Evolutionary conservation across 352 stramenopile genomes (phyloP).

Genomic region (Phytophthora tubulina): DNA sequence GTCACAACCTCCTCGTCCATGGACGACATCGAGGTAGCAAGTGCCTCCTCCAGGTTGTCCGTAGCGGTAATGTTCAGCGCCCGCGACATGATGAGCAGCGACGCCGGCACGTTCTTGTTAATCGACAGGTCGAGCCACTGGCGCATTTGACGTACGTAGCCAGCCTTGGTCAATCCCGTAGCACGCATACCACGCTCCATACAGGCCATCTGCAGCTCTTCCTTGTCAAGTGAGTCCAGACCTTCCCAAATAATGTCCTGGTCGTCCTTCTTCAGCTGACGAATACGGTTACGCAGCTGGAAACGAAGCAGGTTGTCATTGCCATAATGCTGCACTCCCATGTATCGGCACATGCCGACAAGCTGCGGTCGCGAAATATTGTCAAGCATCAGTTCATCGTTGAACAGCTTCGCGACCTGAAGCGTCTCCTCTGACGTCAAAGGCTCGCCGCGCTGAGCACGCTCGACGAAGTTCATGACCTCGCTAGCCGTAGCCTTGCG

Average conservation of each 20-base stretch:
- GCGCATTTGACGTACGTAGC: constrained; percentile 95
- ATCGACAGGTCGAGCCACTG: constrained; percentile 99
- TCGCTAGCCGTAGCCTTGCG: constrained; percentile 81
- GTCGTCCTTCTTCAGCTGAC: constrained; percentile 97
- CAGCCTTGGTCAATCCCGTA: constrained; percentile 96
- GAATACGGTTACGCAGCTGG: constrained; percentile 94
- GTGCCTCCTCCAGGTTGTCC: constrained; percentile 85
- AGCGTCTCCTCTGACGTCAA: constrained; percentile 84
- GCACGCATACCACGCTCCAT: constrained; percentile 98
- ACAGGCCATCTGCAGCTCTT: constrained; percentile 97
- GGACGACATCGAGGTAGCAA: constrained; percentile 89
- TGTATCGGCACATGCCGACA: constrained; percentile 97
- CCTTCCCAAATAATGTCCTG: constrained; percentile 99
- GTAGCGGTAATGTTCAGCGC: constrained; percentile 95
- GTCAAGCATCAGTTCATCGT: constrained; percentile 98
- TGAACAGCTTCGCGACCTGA: constrained; percentile 95
- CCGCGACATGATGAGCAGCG: constrained; percentile 98
- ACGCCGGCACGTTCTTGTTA: constrained; percentile 98
- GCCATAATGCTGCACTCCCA: constrained; percentile 97
- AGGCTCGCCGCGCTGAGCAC: constrained; percentile 79
- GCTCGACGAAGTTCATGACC: constrained; percentile 88
- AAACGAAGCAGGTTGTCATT: constrained; percentile 97
- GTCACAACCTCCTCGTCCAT: constrained; percentile 91
- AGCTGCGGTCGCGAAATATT: constrained; percentile 98
- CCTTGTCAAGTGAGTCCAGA: constrained; percentile 97